A percentile compares a stretch with the other conserved stretches of the same genome.
Conservation (phyloP, 1,284 basidiomycete genomes). For the Cryptococcus jaspeensis region DNA sequence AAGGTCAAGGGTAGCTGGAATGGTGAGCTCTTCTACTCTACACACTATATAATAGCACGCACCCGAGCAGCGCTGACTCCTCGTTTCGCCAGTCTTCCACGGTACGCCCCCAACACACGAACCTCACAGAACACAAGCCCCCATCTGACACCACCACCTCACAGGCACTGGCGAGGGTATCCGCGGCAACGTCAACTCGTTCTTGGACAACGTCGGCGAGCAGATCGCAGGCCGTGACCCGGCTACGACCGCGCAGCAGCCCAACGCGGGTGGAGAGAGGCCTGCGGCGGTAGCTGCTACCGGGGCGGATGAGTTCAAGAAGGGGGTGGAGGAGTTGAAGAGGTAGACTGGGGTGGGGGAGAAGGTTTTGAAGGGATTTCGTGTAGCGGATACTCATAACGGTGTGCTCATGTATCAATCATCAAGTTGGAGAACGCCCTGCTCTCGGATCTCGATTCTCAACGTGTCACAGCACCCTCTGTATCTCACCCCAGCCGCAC, state of each 20-base stretch:
- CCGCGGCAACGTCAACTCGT: constrained; percentile 35
- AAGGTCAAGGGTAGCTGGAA: constrained; percentile 31
- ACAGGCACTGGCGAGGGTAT: constrained; percentile 36
- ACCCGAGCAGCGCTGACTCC: not conserved
- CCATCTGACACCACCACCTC: not conserved
- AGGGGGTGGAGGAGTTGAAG: constrained; percentile 21
- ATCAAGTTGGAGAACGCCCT: too few species aligned
- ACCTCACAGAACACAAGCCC: not conserved
- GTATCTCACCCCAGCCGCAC: too few species aligned
- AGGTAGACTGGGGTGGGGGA: constrained; percentile 5
- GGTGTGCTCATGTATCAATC: not conserved
- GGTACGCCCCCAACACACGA: constrained; percentile 9
- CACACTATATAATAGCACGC: not conserved
- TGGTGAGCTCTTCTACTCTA: constrained; percentile 15
- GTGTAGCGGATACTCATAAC: too few species aligned
- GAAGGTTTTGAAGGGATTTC: not conserved
- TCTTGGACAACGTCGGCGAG: constrained; percentile 29
- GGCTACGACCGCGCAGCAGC: constrained; percentile 4
- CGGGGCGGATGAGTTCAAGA: constrained; percentile 27
- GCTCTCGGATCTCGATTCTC: too few species aligned
- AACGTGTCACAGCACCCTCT: too few species aligned
- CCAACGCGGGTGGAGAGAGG: constrained; percentile 17
- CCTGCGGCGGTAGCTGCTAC: constrained; percentile 23
- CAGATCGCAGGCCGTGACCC: constrained; percentile 25
- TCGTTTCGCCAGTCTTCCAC: constrained; percentile 17